A percentile compares a stretch with the other conserved stretches of the same genome.
Evolutionary conservation across 768 basidiomycete genomes (phyloP).

Genomic region (Chalciporus pseudorubinellus): DNA sequence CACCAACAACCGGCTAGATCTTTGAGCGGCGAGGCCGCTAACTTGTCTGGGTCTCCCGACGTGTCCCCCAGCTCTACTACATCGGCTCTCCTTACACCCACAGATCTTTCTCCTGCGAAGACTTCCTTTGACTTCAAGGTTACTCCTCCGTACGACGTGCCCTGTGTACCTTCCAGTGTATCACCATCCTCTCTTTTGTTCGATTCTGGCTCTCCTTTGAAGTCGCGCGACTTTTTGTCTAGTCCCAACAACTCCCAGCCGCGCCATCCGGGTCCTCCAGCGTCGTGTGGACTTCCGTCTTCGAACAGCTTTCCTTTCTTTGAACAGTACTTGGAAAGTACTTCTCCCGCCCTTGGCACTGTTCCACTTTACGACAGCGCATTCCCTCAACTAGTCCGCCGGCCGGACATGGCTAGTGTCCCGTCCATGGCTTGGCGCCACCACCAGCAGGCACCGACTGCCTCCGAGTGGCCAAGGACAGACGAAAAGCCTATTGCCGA

Average conservation of each 20-base stretch:
- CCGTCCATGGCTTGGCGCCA: constrained; percentile 22
- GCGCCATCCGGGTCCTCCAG: constrained; percentile 22
- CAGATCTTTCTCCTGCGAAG: constrained; percentile 67
- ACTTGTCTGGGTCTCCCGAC: constrained; percentile 55
- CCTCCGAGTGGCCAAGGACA: constrained; percentile 45
- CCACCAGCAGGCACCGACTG: constrained; percentile 27
- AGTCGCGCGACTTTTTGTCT: constrained; percentile 31
- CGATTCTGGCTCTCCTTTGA: constrained; percentile 41
- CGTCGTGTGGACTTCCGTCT: constrained; percentile 15
- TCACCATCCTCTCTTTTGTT: constrained; percentile 42
- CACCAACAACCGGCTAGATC: constrained; percentile 42
- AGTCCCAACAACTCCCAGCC: constrained; percentile 22
- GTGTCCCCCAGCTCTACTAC: constrained; percentile 71
- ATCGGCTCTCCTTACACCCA: constrained; percentile 70
- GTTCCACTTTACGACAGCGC: constrained; percentile 35
- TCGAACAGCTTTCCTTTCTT: constrained; percentile 42
- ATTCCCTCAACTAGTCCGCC: constrained; percentile 26
- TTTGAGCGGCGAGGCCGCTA: constrained; percentile 41
- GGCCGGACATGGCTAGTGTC: constrained; percentile 13
- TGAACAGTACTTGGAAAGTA: constrained; percentile 51
- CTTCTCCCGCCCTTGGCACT: constrained; percentile 37
- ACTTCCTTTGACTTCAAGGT: constrained; percentile 55
- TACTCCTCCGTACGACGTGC: constrained; percentile 50
- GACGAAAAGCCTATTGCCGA: constrained; percentile 30
- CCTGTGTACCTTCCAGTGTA: constrained; percentile 23